Percentiles rank a stretch among this genome's conserved stretches.
These are phyloP conservation scores for Candida hungchunana DNA, from an alignment of 805 yeast genomes.

Conservation along the genomic window DNA sequence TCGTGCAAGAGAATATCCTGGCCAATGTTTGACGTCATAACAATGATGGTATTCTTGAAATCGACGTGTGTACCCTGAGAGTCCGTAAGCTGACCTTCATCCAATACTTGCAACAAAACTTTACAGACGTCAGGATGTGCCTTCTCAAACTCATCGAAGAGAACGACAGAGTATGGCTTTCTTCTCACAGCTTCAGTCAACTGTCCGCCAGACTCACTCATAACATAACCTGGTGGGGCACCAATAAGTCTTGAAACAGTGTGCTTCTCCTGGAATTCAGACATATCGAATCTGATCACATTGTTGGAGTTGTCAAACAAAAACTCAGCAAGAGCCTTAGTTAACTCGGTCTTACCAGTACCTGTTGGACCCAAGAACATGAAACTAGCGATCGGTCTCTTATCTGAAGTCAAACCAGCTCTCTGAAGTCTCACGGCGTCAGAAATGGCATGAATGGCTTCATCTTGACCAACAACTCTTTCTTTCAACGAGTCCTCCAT, in stretches of 20 bases:
- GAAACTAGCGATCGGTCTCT: constrained; percentile 93
- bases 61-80: constrained; percentile 93
- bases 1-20: constrained; percentile 81
- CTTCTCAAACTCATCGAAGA: constrained; percentile 95
- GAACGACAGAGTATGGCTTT: constrained; percentile 87
- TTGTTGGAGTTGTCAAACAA: constrained; percentile 84
- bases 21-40: constrained; percentile 96
- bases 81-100: constrained; percentile 93
- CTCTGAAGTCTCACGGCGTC: constrained; percentile 95
- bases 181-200: constrained; percentile 94
- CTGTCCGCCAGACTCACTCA: constrained; percentile 92
- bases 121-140: constrained; percentile 97
- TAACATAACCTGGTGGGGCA: constrained; percentile 97
- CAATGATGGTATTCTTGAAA: constrained; percentile 90
- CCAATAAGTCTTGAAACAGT: constrained; percentile 89
- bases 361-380: constrained; percentile 98
- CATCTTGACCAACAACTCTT: constrained; percentile 93
- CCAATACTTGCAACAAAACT: constrained; percentile 83
- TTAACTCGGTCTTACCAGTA: constrained; percentile 95
- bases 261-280: constrained; percentile 95
- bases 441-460: constrained; percentile 83
- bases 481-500: constrained; percentile 79
- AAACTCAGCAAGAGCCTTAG: constrained; percentile 89
- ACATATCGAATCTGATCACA: constrained; percentile 93
- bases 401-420: constrained; percentile 93